Conservation (phyloP, 441 rosid genomes). For the Populus trichocarpa region DNA sequence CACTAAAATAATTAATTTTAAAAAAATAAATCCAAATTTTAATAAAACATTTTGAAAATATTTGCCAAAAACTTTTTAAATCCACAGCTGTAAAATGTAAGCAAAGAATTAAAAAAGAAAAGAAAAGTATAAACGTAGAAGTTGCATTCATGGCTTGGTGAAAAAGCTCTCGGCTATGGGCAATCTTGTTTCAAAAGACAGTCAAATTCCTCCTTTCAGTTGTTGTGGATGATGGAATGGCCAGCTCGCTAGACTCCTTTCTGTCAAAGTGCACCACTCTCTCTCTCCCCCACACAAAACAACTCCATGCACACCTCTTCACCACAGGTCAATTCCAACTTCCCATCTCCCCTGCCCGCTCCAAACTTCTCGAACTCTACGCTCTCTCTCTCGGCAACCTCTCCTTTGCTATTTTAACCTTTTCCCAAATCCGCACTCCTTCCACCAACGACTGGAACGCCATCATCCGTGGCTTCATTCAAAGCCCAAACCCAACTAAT, state of each 20-base stretch:
- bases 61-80: too few relatives aligned
- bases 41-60: too few relatives aligned
- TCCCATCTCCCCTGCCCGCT: slow-evolving; percentile 47
- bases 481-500: slow-evolving; percentile 43
- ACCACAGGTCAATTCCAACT: slow-evolving; percentile 51
- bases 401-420: slow-evolving; percentile 48
- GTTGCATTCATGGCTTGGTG: too few relatives aligned
- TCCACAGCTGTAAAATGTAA: too few relatives aligned
- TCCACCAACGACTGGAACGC: slow-evolving; percentile 85
- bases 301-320: slow-evolving; percentile 63
- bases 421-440: slow-evolving; percentile 52
- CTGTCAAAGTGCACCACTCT: slow-evolving; percentile 36
- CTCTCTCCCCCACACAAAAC: slow-evolving; percentile 45
- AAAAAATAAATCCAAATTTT: too few relatives aligned
- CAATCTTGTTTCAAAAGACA: neutral
- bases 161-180: neutral
- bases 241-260: slow-evolving; percentile 35
- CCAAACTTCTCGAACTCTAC: slow-evolving; percentile 71
- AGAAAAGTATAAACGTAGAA: too few relatives aligned
- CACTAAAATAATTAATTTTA: too few relatives aligned
- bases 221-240: slow-evolving; percentile 32
- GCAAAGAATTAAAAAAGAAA: too few relatives aligned
- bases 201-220: neutral
- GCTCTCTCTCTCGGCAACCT: slow-evolving; percentile 57
- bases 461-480: slow-evolving; percentile 68